phyloP scores from a whole-genome alignment of 208 protist genomes.

The Trypanosoma theileri region DNA sequence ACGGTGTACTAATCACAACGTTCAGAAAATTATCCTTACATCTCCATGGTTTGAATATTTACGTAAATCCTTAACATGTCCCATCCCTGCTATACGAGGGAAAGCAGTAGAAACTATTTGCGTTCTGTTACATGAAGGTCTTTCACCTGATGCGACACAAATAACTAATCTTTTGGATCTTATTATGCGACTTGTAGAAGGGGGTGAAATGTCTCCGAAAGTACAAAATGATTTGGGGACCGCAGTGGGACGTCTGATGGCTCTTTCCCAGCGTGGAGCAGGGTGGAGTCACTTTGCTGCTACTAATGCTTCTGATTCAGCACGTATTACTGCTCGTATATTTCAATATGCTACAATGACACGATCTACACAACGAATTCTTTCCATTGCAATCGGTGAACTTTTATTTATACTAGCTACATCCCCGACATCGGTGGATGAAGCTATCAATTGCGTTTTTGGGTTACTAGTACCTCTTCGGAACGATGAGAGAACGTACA shows the following conservation, averaged over 20 bases:
- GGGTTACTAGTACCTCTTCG: slow-evolving; percentile 49
- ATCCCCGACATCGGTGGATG: slow-evolving; percentile 31
- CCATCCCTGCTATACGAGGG: slow-evolving; percentile 21
- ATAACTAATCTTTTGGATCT: slow-evolving; percentile 23
- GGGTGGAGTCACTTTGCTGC: slow-evolving; percentile 55
- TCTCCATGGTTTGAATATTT: slow-evolving; percentile 31
- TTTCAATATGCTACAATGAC: slow-evolving; percentile 48
- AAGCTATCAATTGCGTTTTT: slow-evolving; percentile 60
- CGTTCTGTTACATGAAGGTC: slow-evolving; percentile 22
- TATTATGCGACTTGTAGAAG: slow-evolving; percentile 19
- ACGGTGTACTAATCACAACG: not conserved
- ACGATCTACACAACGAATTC: slow-evolving; percentile 32
- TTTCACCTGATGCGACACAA: slow-evolving; percentile 14
- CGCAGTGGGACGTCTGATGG: slow-evolving; percentile 46
- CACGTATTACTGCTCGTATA: slow-evolving; percentile 42
- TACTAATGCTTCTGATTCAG: slow-evolving; percentile 35
- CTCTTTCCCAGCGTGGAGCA: slow-evolving; percentile 33
- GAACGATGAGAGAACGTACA: slow-evolving; percentile 47
- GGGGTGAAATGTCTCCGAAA: slow-evolving; percentile 16
- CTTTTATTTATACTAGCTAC: slow-evolving; percentile 38
- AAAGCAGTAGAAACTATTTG: slow-evolving; percentile 24
- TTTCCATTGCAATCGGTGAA: slow-evolving; percentile 50
- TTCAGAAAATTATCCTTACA: slow-evolving; percentile 1
- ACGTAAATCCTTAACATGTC: slow-evolving; percentile 29
- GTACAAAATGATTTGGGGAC: slow-evolving; percentile 38